These are phyloP conservation scores for Mollisia scopiformis DNA, from an alignment of 2,329 filamentous ascomycete species.

Conservation along the genomic window DNA sequence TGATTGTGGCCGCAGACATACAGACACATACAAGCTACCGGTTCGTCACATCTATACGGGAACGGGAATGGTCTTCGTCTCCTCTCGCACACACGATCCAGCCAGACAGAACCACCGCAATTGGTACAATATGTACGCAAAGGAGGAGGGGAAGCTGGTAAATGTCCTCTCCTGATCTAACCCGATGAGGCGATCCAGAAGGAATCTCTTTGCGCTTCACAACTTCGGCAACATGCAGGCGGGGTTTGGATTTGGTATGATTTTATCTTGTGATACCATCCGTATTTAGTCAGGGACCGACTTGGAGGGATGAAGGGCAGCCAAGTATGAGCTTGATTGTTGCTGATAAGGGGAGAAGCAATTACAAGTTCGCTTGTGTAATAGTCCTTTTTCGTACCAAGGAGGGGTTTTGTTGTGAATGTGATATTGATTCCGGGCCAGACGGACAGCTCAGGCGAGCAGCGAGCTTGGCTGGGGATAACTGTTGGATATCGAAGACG, in stretches of 20 bases:
- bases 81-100: not conserved
- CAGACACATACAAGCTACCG: too few species aligned
- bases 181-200: not conserved
- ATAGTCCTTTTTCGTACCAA: too few species aligned
- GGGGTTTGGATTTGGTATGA: not conserved
- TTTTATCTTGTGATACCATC: not conserved
- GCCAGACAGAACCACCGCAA: not conserved
- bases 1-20: not conserved
- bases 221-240: not conserved
- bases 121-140: not conserved
- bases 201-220: not conserved
- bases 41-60: too few species aligned
- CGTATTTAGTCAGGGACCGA: not conserved
- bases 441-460: not conserved
- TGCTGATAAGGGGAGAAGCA: not conserved
- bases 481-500: not conserved
- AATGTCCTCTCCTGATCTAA: not conserved
- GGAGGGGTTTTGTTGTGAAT: too few species aligned
- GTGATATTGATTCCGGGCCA: not conserved
- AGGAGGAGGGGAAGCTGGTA: too few species aligned
- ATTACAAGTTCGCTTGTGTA: slow-evolving; percentile 2
- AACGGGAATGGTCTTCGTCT: too few species aligned
- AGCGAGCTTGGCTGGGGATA: not conserved
- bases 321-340: not conserved
- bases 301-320: not conserved